These are phyloP conservation scores for Globisporangium camurandrum DNA, from an alignment of 352 stramenopile species.

Conservation along the genomic window DNA sequence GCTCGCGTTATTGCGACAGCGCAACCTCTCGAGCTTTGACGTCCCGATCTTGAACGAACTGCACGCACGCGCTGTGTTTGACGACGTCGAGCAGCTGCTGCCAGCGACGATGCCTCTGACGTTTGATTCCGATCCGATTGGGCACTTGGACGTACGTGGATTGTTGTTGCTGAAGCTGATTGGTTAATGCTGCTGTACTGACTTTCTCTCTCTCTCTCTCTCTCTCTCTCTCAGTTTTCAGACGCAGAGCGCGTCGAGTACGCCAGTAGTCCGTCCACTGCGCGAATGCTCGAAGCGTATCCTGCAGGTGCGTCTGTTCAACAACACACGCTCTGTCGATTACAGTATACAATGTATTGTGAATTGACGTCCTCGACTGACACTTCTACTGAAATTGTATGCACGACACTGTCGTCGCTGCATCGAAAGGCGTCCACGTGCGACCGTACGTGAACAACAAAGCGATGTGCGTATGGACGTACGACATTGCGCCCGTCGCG, in stretches of 20 bases:
- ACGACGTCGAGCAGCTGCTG: conserved; percentile 50
- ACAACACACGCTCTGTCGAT: not conserved
- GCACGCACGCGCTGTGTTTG: conserved; percentile 57
- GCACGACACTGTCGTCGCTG: not conserved
- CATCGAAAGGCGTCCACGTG: conserved; percentile 43
- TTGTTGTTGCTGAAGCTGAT: not conserved
- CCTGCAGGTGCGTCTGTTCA: conserved; percentile 28
- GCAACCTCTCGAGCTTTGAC: conserved; percentile 39
- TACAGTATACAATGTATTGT: too few species aligned
- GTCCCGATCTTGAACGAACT: conserved; percentile 70
- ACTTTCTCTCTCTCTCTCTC: not conserved
- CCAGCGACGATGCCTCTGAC: conserved; percentile 52
- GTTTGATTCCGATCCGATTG: conserved; percentile 67
- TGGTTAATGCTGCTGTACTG: too few species aligned
- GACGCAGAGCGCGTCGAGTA: conserved; percentile 39
- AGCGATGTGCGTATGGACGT: conserved; percentile 76
- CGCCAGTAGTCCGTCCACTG: conserved; percentile 22
- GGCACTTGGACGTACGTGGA: conserved; percentile 38
- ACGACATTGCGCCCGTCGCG: conserved; percentile 55
- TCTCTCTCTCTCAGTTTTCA: conserved; percentile 27
- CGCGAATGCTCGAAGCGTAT: conserved; percentile 48
- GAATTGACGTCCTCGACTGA: too few species aligned
- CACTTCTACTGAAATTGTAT: not conserved
- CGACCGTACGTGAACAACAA: conserved; percentile 51
- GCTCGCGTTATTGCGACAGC: conserved; percentile 46